These are phyloP conservation scores for Ophiostoma himal-ulmi DNA, from an alignment of 2,329 filamentous ascomycete genomes.

Conservation along the genomic window DNA sequence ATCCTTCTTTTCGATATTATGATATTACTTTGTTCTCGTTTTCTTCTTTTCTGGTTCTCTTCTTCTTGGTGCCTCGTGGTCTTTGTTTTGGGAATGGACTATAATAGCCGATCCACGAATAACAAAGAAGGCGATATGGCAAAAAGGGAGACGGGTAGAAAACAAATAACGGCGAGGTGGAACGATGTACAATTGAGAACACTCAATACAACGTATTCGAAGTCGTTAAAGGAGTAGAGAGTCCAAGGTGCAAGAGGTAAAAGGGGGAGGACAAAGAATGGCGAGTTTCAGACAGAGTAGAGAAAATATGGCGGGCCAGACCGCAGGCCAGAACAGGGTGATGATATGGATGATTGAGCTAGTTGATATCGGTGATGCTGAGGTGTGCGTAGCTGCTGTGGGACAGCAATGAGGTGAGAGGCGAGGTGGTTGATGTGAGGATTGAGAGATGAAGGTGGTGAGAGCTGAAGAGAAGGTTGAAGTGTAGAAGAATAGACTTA, in stretches of 20 bases:
- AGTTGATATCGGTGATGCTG: constrained; percentile 6
- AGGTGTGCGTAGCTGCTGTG: not conserved
- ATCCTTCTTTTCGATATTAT: not conserved
- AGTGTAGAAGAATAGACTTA: not conserved
- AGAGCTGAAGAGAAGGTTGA: not conserved
- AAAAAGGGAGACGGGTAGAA: not conserved
- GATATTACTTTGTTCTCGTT: not conserved
- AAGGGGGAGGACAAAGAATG: constrained; percentile 2
- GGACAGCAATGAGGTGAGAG: not conserved
- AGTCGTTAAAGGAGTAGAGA: not conserved
- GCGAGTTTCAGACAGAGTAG: not conserved
- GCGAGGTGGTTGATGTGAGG: not conserved
- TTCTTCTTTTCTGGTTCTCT: not conserved
- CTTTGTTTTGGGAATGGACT: not conserved
- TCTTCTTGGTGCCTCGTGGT: constrained; percentile 1
- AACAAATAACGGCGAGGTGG: not conserved
- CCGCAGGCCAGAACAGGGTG: not conserved
- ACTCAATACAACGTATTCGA: not conserved
- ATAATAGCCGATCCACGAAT: not conserved
- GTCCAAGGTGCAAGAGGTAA: not conserved
- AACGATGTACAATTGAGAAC: not conserved
- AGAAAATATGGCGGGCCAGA: constrained; percentile 11
- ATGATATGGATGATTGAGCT: constrained; percentile 9
- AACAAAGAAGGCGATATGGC: not conserved
- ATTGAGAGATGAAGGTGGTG: not conserved